phyloP scores from a whole-genome alignment of 164 flowering plant genomes.

The Stephania yunnanensis region DNA sequence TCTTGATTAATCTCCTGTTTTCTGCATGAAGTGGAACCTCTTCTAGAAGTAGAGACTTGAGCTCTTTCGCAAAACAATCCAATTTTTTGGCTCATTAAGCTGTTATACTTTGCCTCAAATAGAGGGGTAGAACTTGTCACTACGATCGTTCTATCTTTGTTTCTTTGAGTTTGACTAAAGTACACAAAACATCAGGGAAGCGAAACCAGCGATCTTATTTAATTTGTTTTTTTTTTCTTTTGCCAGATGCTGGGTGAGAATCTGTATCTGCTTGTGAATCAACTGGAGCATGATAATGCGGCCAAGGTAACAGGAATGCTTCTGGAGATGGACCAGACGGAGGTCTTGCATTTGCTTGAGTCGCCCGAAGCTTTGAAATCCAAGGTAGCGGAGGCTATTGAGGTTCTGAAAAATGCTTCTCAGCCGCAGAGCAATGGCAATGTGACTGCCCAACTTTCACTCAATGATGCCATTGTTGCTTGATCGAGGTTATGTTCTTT shows the following conservation, averaged over 20 bases:
- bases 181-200: background rate
- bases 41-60: too few species aligned
- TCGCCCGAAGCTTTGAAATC: conserved; percentile 78
- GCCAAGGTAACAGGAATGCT: conserved; percentile 87
- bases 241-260: conserved; percentile 67
- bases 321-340: conserved; percentile 78
- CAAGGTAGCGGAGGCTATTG: conserved; percentile 89
- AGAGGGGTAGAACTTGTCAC: too few species aligned
- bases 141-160: too few species aligned
- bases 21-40: too few species aligned
- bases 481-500: conserved; percentile 4
- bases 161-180: too few species aligned
- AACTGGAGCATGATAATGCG: conserved; percentile 62
- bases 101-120: too few species aligned
- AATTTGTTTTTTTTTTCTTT: background rate
- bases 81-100: too few species aligned
- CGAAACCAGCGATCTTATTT: background rate
- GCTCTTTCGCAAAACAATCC: too few species aligned
- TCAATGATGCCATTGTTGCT: conserved; percentile 41
- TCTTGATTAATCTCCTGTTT: too few species aligned
- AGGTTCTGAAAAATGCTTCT: conserved; percentile 64
- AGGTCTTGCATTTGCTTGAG: conserved; percentile 72
- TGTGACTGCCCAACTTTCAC: conserved; percentile 54
- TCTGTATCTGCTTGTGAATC: conserved; percentile 71
- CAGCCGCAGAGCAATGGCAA: conserved; percentile 44